These are phyloP conservation scores for Phytophthora lateralis DNA, from an alignment of 352 stramenopile species.

Conservation along the genomic window DNA sequence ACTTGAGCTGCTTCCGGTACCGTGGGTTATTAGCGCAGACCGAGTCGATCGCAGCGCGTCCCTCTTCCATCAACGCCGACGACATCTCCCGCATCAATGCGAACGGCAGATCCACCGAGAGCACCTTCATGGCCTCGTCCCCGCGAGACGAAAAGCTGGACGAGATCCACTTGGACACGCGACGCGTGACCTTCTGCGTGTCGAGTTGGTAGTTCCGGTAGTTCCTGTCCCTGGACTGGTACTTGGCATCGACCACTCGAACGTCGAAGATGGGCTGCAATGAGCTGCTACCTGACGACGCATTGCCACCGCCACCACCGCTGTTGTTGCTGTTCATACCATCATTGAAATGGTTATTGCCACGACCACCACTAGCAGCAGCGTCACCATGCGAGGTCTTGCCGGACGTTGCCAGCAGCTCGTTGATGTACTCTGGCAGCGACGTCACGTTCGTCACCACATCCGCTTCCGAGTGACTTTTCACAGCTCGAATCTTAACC, in stretches of 20 bases:
- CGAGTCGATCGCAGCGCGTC: conserved; percentile 55
- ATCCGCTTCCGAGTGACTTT: conserved; percentile 71
- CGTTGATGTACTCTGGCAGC: conserved; percentile 69
- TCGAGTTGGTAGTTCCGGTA: conserved; percentile 70
- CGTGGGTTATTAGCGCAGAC: conserved; percentile 62
- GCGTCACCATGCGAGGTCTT: conserved; percentile 28
- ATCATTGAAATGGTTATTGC: conserved; percentile 34
- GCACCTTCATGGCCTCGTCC: conserved; percentile 83
- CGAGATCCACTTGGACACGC: conserved; percentile 88
- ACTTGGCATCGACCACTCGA: conserved; percentile 74
- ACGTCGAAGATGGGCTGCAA: conserved; percentile 82
- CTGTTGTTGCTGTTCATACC: conserved; percentile 28
- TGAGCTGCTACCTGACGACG: conserved; percentile 9
- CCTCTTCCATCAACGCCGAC: conserved; percentile 81
- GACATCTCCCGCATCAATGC: conserved; percentile 79
- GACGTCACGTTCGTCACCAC: conserved; percentile 66
- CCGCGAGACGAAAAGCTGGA: conserved; percentile 76
- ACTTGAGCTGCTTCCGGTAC: conserved; percentile 84
- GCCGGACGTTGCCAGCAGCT: conserved; percentile 40
- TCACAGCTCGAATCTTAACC: conserved; percentile 79
- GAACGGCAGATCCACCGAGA: conserved; percentile 85
- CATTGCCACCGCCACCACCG: conserved; percentile 11
- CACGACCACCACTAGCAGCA: conserved; percentile 22
- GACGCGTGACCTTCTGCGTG: conserved; percentile 78
- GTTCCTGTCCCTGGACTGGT: conserved; percentile 52